Conservation (phyloP, 306 rosid species). For the Dalbergia oliveri region DNA sequence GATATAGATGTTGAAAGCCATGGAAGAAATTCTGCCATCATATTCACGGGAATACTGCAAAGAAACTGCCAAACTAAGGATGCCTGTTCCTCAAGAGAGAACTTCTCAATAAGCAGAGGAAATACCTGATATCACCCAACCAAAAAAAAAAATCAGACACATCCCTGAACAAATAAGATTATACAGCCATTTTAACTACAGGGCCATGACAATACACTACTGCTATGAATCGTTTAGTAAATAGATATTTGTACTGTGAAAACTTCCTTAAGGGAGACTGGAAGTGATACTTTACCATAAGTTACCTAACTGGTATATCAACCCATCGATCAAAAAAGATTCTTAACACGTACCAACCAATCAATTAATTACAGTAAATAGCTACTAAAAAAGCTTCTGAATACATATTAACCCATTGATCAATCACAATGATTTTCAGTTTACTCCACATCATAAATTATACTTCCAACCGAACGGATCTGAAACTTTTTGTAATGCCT, state of each 20-base stretch:
- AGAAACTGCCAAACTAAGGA: conserved; percentile 97
- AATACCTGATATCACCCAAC: conserved; percentile 74
- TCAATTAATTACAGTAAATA: conserved; percentile 17
- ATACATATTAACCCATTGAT: conserved; percentile 20
- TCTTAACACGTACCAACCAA: neutral
- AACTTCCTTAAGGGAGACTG: conserved; percentile 18
- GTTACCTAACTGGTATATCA: conserved; percentile 11
- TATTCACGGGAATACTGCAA: conserved; percentile 97
- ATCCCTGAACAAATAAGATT: conserved; percentile 20
- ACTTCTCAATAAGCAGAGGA: conserved; percentile 92
- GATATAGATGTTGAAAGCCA: conserved; percentile 93
- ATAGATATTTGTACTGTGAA: conserved; percentile 24
- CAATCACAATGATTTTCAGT: conserved; percentile 22
- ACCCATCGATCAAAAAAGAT: neutral
- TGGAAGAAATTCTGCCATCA: conserved; percentile 93
- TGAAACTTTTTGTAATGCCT: neutral
- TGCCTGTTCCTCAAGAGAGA: conserved; percentile 90
- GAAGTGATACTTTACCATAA: neutral
- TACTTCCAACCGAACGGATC: neutral
- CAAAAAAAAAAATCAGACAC: conserved; percentile 36
- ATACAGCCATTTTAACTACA: conserved; percentile 34
- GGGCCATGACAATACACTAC: conserved; percentile 21
- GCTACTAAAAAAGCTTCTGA: conserved; percentile 10
- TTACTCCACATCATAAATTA: conserved; percentile 22
- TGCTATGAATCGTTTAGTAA: conserved; percentile 29